Evolutionary conservation across 495 filamentous ascomycete genomes (phyloP).

Genomic region (Tetracladium setigerum): DNA sequence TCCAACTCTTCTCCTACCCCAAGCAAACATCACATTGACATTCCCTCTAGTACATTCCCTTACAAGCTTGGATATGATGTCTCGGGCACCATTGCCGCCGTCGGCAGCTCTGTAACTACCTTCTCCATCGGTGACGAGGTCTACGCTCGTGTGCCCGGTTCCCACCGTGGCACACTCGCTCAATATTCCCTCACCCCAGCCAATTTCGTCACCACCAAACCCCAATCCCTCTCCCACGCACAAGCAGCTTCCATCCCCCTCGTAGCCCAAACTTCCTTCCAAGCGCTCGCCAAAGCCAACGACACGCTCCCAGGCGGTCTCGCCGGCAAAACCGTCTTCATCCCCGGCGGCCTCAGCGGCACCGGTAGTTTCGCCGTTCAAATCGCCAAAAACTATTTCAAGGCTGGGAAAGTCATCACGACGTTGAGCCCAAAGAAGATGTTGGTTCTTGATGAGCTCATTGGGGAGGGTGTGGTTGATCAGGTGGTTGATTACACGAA

Average conservation of each 20-base stretch:
- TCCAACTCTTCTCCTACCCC: constrained; percentile 1
- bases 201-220: constrained; percentile 28
- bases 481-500: constrained; percentile 44
- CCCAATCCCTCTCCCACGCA: constrained; percentile 25
- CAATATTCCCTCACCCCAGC: constrained; percentile 32
- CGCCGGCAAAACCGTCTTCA: constrained; percentile 47
- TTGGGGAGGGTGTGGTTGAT: constrained; percentile 20
- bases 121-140: constrained; percentile 46
- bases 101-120: constrained; percentile 32
- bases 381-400: constrained; percentile 46
- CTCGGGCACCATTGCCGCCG: constrained; percentile 37
- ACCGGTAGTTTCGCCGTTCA: constrained; percentile 41
- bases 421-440: constrained; percentile 48
- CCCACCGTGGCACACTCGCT: constrained; percentile 23
- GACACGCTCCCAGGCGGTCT: constrained; percentile 28
- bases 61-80: constrained; percentile 36
- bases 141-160: constrained; percentile 28
- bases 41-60: constrained; percentile 26
- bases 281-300: constrained; percentile 34
- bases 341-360: constrained; percentile 44
- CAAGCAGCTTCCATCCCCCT: constrained; percentile 30
- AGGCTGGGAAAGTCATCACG: constrained; percentile 40
- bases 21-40: not conserved
- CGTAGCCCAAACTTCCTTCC: constrained; percentile 33
- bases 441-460: constrained; percentile 30